Evolutionary conservation across 75 land plant species (phyloP), one percentile per base, ranked within the genome.

Genomic region (Picea glauca): DNA sequence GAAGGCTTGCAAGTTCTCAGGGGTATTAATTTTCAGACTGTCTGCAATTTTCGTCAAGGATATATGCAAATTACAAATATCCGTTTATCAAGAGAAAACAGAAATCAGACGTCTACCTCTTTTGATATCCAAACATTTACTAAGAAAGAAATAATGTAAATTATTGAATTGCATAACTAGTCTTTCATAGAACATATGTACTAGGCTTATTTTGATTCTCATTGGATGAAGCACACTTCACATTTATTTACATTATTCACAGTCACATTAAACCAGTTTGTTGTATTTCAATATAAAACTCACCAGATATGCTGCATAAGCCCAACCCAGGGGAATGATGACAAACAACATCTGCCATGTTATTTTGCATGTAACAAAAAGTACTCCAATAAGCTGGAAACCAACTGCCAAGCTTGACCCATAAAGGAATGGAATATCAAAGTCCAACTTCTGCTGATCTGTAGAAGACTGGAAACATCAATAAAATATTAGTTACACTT

Each of bases 341-440:
- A 86, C 30, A 76, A 86, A 62, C 11, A 86, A 73, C 78, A 86
- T 60, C 56, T 76, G 85, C 86, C 86, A 86, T 15, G 88, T 80
- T 58, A 83, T 82, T 72, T 80, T 83, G 78, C 88, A 86, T 11
- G 85, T 76, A 40, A 86, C 88, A 46, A 83, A 21, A n/a, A 86
- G 23, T 18, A 74, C 77, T 26, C 87, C 85, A 60, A 86, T 38
- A 43, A 81, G 76, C 80, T 74, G 77, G 64, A 78, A 78, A 72
- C 54, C 61, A 14, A 77, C 68, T 26, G 74, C 85, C 66, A 85
- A 43, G 26, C 35, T 62, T 60, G 79, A 46, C 33, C 80, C 79
- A 21, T 74, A 31, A 31, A 83, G 72, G n/a, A 81, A 35, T 40
- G 84, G 83, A 58, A 85, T 13, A 18, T 74, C 35, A 62, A 82